phyloP scores from a whole-genome alignment of 768 basidiomycete genomes.

The Tylopilus felleus region DNA sequence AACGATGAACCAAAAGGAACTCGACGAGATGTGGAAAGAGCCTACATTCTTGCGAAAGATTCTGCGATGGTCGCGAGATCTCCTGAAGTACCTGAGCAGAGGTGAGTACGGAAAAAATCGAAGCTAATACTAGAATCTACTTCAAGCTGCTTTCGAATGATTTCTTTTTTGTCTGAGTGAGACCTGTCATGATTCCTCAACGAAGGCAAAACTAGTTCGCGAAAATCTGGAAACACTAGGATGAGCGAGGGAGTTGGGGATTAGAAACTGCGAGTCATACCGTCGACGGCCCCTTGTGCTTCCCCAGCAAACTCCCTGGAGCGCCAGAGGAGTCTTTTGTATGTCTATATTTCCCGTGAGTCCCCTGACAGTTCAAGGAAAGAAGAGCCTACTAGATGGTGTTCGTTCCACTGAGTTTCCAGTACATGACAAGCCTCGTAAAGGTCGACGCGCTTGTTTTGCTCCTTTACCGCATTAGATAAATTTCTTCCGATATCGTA shows the following conservation, averaged over 20 bases:
- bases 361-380: too few species aligned
- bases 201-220: conserved; percentile 14
- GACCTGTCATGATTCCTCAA: conserved; percentile 6
- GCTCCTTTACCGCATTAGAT: conserved; percentile 5
- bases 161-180: conserved; percentile 10
- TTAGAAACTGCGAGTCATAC: background rate
- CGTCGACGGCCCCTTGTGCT: conserved; percentile 17
- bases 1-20: background rate
- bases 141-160: conserved; percentile 15
- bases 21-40: background rate
- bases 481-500: conserved; percentile 9
- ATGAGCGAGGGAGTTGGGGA: background rate
- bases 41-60: conserved; percentile 18
- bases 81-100: conserved; percentile 9
- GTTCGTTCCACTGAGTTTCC: conserved; percentile 16
- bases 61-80: conserved; percentile 16
- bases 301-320: conserved; percentile 21
- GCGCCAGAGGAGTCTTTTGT: conserved; percentile 16
- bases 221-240: conserved; percentile 7
- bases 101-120: background rate
- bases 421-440: conserved; percentile 11
- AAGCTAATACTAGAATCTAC: background rate
- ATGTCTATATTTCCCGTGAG: conserved; percentile 8
- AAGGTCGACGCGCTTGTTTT: conserved; percentile 6
- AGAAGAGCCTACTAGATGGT: conserved; percentile 4